Base-by-base conservation (phyloP, 2,329 filamentous ascomycete genomes). In the Fusarium sp. region DNA sequence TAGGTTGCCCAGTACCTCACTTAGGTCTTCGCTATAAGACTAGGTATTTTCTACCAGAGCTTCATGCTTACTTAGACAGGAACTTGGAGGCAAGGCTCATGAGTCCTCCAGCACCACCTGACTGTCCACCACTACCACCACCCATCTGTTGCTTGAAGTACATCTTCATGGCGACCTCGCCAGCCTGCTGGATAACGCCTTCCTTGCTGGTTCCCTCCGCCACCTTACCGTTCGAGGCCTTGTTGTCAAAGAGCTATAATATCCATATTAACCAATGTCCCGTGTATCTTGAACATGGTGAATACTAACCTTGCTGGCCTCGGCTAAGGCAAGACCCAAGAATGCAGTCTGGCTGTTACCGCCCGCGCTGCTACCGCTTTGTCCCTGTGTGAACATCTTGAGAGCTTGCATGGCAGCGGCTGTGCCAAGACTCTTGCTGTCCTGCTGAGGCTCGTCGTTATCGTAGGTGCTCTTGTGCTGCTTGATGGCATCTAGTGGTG, bases 141-240 rank as follows among this genome's bases (percentile, higher is more conserved):
- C 62, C 63, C 2, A 57, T 47, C 78, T 94, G 86, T 74, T 87
- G 89, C 87, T 97, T 94, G 84, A 97, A 83, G 80, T 94, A 97
- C 88, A 97, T 92, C 87, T 97, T 94, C 74, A 97, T 80, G 4
- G 94, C 94, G 87, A 93, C 91, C 85, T 97, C 91, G 3, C 90
- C 94, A 5, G 94, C 94, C 79, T 90, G 85, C 77, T 92, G 89
- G 48, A 98, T 84, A 52, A 90, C 93, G 49, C 89, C 90, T 81
- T 97, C 89, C 87, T 97, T 97, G 81, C 88, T 92, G 7, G 91
- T 87, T 27, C 86, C 85, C 25, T 85, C 80, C 5, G 82, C 77
- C 22, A 88, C 82, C 72, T 86, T 84, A 72, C 87, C 87, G 70
- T 85, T 79, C 12, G 84, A 80, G 30, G 83, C 78, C 78, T 90